Evolutionary conservation across 2,329 filamentous ascomycete species (phyloP), one percentile per base, ranked within the genome.

Genomic region (Xylariaceae sp.): DNA sequence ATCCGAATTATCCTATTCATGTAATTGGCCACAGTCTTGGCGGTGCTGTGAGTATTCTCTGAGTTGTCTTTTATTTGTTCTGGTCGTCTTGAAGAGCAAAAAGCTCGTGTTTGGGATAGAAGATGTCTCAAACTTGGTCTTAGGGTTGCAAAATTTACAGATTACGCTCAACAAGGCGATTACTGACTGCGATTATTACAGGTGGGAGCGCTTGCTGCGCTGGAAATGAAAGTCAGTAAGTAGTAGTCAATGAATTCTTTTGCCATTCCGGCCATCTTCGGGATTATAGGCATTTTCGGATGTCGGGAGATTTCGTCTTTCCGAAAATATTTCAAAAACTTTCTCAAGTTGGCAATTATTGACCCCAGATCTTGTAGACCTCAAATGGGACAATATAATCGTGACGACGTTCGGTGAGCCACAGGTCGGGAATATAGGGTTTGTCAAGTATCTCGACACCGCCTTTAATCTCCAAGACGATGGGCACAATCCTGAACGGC

Each of bases 361-460:
- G 22, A 26, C 22, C 6, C 6, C 41, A 42, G 4, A 29, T 16
- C 12, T 13, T 43, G 15, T 29, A 16, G 41, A 43, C 0, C 76
- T 86, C n/a, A 89, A 87, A 16, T 94, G 86, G 84, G 72, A 86
- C 8, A 84, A 92, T 2, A 59, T 82, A n/a, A 71, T 78, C 13
- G 83, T 95, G 39, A 97, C 92, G 5, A 97, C 94, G 0, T 99
- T 96, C 70, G 94, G 94, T 9, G 90, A 97, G 71, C 94, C 94
- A 18, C 76, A 81, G 39, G 70, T 85, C 18, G 84, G 84, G 13
- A 87, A 87, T 64, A 61, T 66, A 13, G 77, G 74, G 13, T 72
- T 87, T 21, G 79, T 75, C 36, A 68, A 71, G 7, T 86, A 80
- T 58, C 62, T 86, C n/a, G 75, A 86, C 58, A 57, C 64, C 2